Base-by-base conservation (phyloP, 1,284 basidiomycete species). In the Prillingera fragicola region DNA sequence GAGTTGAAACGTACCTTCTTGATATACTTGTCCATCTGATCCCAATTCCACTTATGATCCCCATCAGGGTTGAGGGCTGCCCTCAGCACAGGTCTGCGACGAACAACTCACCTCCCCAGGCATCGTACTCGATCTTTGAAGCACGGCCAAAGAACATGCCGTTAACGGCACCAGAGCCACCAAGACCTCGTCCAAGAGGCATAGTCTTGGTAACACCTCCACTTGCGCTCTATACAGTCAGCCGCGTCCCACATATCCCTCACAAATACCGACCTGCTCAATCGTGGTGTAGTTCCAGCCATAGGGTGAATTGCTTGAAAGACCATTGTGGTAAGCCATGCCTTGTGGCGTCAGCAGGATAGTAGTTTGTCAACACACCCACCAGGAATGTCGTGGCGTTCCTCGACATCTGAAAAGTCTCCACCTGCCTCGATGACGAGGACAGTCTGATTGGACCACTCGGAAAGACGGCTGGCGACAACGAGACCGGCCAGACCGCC, bases 401-500 rank as follows among this genome's bases (percentile, higher is more conserved):
- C 55, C 22, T 51, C 37, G 31, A 77, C 75, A 2, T 74, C 74
- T 36, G 76, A 72, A 1, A 82, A 82, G 28, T 79, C 75, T 31
- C 76, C 75, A n/a, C 84, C 84, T 5, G 83, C 83, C 62, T 87
- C 84, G 43, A 85, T 74, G 29, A 85, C 81, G 22, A 83, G 75
- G 4, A 87, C 82, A 1, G 80, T 81, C 13, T 73, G 74, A 54
- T 78, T 78, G 0, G 74, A 63, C 71, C 84, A 79, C 49, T 83
- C 84, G 0, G 82, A 78, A 14, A 89, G 74, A 15, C 84, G 77
- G 14, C 77, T 71, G 1, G 84, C 86, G 22, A 87, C 64, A 8
- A 81, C 81, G 22, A 87, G 75, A 17, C 85, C 86, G 4, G 82
- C 83, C 4, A 82, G 77, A 28, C 85, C 85, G 27, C 84, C 84